Evolutionary conservation across 2,329 filamentous ascomycete species (phyloP).

Genomic region (Pseudocercospora musae): DNA sequence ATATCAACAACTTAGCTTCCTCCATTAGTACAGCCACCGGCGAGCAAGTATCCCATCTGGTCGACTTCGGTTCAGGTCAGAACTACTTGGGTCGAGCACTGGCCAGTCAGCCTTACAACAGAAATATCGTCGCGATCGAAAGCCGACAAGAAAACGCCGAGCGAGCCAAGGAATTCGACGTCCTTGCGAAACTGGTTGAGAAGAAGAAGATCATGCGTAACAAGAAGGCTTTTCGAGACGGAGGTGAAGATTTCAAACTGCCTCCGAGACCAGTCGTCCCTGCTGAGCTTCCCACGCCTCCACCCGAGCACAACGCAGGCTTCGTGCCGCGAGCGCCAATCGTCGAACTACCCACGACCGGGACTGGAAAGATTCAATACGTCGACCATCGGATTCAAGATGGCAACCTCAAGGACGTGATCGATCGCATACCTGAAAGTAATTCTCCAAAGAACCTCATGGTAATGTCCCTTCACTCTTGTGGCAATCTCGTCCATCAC

Average conservation of each 20-base stretch:
- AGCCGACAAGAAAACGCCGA: slow-evolving; percentile 80
- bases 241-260: slow-evolving; percentile 15
- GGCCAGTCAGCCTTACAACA: slow-evolving; percentile 80
- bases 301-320: slow-evolving; percentile 14
- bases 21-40: slow-evolving; percentile 50
- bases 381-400: slow-evolving; percentile 71
- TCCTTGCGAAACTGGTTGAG: slow-evolving; percentile 72
- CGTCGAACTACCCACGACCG: slow-evolving; percentile 38
- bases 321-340: slow-evolving; percentile 11
- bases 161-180: slow-evolving; percentile 78
- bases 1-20: slow-evolving; percentile 65
- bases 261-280: slow-evolving; percentile 15
- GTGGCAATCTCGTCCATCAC: slow-evolving; percentile 94
- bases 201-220: slow-evolving; percentile 73
- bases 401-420: slow-evolving; percentile 66
- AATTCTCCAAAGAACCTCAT: slow-evolving; percentile 54
- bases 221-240: slow-evolving; percentile 70
- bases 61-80: slow-evolving; percentile 95
- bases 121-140: slow-evolving; percentile 86
- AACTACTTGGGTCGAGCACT: slow-evolving; percentile 91
- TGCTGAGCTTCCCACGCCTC: slow-evolving; percentile 23
- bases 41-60: slow-evolving; percentile 70
- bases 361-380: slow-evolving; percentile 67
- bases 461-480: slow-evolving; percentile 94
- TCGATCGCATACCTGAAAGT: slow-evolving; percentile 47